A percentile compares a stretch with the other conserved stretches of the same genome.
Conservation (phyloP, 257 asterid genomes). For the Verbascum thapsus region DNA sequence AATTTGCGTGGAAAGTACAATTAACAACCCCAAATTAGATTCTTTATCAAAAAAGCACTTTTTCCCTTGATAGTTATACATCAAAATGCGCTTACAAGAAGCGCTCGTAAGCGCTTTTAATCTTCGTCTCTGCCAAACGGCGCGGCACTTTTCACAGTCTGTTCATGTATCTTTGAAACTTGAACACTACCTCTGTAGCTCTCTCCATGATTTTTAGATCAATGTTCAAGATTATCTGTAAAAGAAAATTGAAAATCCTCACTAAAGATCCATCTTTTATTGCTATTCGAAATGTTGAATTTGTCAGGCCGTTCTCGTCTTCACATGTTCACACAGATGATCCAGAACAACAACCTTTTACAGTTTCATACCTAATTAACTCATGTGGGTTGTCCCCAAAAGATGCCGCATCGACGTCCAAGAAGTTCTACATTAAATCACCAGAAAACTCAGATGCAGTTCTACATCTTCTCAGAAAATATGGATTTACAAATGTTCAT, state of each 20-base stretch:
- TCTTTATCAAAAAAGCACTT: too few species aligned
- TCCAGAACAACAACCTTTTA: constrained; percentile 14
- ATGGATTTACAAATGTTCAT: constrained; percentile 27
- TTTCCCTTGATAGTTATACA: too few species aligned
- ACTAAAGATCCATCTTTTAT: neutral
- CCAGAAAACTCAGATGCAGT: constrained; percentile 29
- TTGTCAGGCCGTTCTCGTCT: constrained; percentile 2
- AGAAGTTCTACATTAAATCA: constrained; percentile 20
- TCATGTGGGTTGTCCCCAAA: constrained; percentile 29
- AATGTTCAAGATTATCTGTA: constrained; percentile 9
- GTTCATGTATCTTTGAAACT: too few species aligned
- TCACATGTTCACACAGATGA: neutral
- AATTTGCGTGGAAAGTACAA: too few species aligned
- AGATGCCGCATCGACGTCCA: constrained; percentile 17
- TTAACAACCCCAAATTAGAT: too few species aligned
- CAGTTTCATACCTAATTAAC: constrained; percentile 29
- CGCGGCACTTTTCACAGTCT: too few species aligned
- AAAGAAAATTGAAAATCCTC: constrained; percentile 5
- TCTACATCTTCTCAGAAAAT: constrained; percentile 21
- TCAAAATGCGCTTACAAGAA: too few species aligned
- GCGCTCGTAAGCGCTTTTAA: too few species aligned
- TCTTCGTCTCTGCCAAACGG: too few species aligned
- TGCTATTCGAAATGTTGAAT: constrained; percentile 4
- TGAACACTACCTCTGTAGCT: too few species aligned
- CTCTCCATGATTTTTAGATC: too few species aligned